phyloP scores from a whole-genome alignment of 371 early-diverging fungal species.

The Apophysomyces sp. region DNA sequence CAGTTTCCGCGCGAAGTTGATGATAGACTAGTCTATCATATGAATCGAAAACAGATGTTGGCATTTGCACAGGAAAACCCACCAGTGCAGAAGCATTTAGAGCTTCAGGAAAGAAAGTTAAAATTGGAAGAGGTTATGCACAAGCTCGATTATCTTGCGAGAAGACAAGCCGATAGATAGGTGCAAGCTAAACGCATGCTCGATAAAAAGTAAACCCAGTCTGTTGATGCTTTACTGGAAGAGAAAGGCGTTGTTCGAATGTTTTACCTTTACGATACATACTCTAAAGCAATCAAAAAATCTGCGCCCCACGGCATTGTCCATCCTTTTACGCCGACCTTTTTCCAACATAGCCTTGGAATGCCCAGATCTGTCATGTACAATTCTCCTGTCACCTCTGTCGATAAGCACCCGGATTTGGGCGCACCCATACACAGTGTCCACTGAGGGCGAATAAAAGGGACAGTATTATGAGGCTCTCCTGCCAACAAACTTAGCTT shows the following conservation, averaged over 20 bases:
- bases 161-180: slow-evolving; percentile 53
- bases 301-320: slow-evolving; percentile 73
- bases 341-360: slow-evolving; percentile 63
- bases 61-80: slow-evolving; percentile 93
- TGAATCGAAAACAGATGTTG: slow-evolving; percentile 70
- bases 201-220: too few species aligned
- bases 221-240: not conserved
- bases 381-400: slow-evolving; percentile 65
- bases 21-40: slow-evolving; percentile 80
- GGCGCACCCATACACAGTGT: slow-evolving; percentile 79
- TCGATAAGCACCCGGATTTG: slow-evolving; percentile 58
- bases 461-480: slow-evolving; percentile 1
- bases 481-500: not conserved
- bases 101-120: slow-evolving; percentile 78
- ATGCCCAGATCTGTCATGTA: slow-evolving; percentile 82
- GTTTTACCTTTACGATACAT: slow-evolving; percentile 19
- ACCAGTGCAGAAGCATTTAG: slow-evolving; percentile 77
- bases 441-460: slow-evolving; percentile 63
- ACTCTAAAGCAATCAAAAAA: slow-evolving; percentile 68
- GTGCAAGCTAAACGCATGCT: too few species aligned
- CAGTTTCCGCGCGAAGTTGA: slow-evolving; percentile 95
- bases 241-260: not conserved
- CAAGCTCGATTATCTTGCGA: slow-evolving; percentile 67
- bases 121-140: slow-evolving; percentile 88
- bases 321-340: slow-evolving; percentile 57